Base-by-base conservation (phyloP, 2,329 filamentous ascomycete species). In the Penicillium sp. region DNA sequence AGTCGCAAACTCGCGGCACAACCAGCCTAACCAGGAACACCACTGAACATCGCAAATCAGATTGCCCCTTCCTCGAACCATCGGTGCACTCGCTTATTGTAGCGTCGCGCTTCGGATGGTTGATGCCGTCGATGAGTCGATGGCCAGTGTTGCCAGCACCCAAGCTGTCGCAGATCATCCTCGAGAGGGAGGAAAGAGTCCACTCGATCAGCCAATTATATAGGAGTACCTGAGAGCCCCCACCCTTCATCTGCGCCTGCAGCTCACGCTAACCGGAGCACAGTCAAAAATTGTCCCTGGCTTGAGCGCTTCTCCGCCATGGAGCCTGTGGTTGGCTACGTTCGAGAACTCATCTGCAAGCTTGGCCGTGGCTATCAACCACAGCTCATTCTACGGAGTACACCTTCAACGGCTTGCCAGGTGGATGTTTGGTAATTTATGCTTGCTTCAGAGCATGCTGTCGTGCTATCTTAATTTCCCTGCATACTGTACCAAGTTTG, bases 91-190 rank as follows among this genome's bases (percentile, higher is more conserved):
- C 53, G 40, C n/a, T 56, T 26, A 35, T 22, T 13, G n/a, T 56
- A 56, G 53, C n/a, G 53, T 33, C 28, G 8, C 28, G 53, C n/a
- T 56, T 35, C 19, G 30, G 12, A 33, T 33, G 30, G 30, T 33
- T 33, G 12, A 33, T 33, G 30, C 30, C 30, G 30, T 33, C 30
- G 30, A 12, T 33, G 12, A 33, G 9, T 33, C 30, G 30, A 33
- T 12, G 30, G 12, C 30, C 28, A 6, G 38, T 55, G 53, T 38
- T 19, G 37, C 37, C 37, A 45, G 17, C 37, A 45, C 37, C 47
- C 54, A 49, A 61, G 49, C 59, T 35, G 58, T 60, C 59, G 54
- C 53, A 61, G 59, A 61, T 58, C 59, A 58, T 19, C 22, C 19
- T 44, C 47, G 50, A 22, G 28, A 44, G 26, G 50, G 28, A 38